phyloP scores from a whole-genome alignment of 2,329 filamentous ascomycete species.

The Cryphonectria parasitica region DNA sequence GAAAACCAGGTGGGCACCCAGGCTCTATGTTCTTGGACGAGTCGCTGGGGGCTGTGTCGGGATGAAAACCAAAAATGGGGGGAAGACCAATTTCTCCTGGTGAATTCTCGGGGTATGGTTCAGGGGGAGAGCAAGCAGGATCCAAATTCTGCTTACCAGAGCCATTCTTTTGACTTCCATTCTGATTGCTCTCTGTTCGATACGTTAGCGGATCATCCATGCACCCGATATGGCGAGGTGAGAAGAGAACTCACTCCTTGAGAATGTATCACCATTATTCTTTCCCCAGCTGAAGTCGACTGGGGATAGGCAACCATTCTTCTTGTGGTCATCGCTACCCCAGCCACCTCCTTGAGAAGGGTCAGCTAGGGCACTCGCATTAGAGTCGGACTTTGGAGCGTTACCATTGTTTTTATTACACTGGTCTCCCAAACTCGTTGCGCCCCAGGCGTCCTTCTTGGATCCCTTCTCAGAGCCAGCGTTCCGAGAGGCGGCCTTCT shows the following conservation, averaged over 20 bases:
- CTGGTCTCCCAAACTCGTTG: neutral
- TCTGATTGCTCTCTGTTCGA: constrained; percentile 13
- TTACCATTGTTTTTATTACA: neutral
- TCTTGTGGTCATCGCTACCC: neutral
- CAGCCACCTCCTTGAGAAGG: constrained; percentile 7
- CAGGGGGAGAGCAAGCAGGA: neutral
- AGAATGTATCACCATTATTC: neutral
- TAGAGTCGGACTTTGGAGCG: neutral
- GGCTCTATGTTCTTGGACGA: too few relatives aligned
- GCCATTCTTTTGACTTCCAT: constrained; percentile 14
- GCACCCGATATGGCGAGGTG: neutral
- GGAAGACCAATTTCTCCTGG: neutral
- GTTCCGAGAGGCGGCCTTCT: constrained; percentile 4
- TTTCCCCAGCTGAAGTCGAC: constrained; percentile 11
- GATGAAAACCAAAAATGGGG: neutral
- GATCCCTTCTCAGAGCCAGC: constrained; percentile 1
- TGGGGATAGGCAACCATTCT: neutral
- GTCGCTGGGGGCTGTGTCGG: neutral
- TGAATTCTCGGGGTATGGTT: neutral
- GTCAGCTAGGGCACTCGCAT: constrained; percentile 7
- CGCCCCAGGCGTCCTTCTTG: neutral
- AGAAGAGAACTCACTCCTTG: constrained; percentile 10
- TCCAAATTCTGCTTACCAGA: constrained; percentile 14
- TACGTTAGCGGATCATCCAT: constrained; percentile 1
- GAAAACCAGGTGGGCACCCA: neutral